Percentiles rank a stretch among this genome's conserved stretches.
Evolutionary conservation across 2,329 filamentous ascomycete genomes (phyloP).

Genomic region (Huntiella moniliformis): DNA sequence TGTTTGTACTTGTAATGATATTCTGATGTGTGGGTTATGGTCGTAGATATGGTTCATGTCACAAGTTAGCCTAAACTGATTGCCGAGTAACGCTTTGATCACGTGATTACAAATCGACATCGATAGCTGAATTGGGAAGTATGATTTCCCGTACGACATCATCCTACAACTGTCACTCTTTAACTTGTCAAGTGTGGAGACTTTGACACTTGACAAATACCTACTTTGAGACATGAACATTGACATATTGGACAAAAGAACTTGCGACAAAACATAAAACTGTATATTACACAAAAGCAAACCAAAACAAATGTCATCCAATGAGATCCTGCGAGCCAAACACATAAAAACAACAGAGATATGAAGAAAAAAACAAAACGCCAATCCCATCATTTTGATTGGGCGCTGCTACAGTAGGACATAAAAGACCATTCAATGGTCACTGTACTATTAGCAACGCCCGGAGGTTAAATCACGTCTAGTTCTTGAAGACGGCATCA

Average conservation of each 20-base stretch:
- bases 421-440: background rate
- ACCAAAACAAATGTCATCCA: background rate
- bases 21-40: too few species aligned
- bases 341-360: background rate
- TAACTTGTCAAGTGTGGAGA: background rate
- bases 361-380: constrained; percentile 1
- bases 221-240: background rate
- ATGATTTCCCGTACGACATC: background rate
- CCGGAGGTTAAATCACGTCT: background rate
- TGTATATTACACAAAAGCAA: background rate
- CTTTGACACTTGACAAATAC: too few species aligned
- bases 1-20: too few species aligned
- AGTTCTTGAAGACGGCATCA: constrained; percentile 44
- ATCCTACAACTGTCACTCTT: background rate
- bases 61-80: too few species aligned
- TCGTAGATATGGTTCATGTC: too few species aligned
- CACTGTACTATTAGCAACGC: background rate
- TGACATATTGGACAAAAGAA: background rate
- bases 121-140: background rate
- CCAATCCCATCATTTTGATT: background rate
- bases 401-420: background rate
- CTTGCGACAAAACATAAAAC: background rate
- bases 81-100: too few species aligned
- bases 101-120: background rate
- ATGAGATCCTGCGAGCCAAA: background rate